Percentiles rank a stretch among this genome's conserved stretches.
These are phyloP conservation scores for Arachis hypogaea DNA, from an alignment of 306 rosid species.

Conservation along the genomic window DNA sequence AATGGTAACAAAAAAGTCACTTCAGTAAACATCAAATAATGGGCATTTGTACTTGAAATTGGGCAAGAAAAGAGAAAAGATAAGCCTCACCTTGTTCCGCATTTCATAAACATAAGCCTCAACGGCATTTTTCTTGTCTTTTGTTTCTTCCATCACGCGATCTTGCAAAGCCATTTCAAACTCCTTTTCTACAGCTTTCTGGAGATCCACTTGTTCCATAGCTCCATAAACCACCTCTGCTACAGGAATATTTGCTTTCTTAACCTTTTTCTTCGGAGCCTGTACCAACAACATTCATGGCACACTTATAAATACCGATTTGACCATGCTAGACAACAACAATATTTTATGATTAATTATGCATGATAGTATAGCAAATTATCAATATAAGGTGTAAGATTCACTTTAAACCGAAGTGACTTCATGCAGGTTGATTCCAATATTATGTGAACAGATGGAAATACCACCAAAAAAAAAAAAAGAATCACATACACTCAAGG, in stretches of 20 bases:
- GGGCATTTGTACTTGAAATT: constrained; percentile 1
- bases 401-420: too few species aligned
- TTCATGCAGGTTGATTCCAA: too few species aligned
- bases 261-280: constrained; percentile 86
- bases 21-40: constrained; percentile 10
- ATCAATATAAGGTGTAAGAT: too few species aligned
- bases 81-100: constrained; percentile 80
- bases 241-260: constrained; percentile 70
- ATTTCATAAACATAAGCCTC: constrained; percentile 95
- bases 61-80: constrained; percentile 4
- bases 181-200: constrained; percentile 87
- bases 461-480: too few species aligned
- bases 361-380: too few species aligned
- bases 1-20: constrained; percentile 34
- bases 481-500: too few species aligned
- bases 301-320: constrained; percentile 2
- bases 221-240: constrained; percentile 82
- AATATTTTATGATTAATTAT: too few species aligned
- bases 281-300: constrained; percentile 49
- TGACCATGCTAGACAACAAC: constrained; percentile 10
- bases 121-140: constrained; percentile 93
- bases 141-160: constrained; percentile 96
- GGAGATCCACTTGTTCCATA: constrained; percentile 60
- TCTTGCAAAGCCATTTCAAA: constrained; percentile 99
- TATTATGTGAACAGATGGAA: too few species aligned